Evolutionary conservation across 108 stramenopile genomes (phyloP).

Genomic region (Skeletonema costatum): DNA sequence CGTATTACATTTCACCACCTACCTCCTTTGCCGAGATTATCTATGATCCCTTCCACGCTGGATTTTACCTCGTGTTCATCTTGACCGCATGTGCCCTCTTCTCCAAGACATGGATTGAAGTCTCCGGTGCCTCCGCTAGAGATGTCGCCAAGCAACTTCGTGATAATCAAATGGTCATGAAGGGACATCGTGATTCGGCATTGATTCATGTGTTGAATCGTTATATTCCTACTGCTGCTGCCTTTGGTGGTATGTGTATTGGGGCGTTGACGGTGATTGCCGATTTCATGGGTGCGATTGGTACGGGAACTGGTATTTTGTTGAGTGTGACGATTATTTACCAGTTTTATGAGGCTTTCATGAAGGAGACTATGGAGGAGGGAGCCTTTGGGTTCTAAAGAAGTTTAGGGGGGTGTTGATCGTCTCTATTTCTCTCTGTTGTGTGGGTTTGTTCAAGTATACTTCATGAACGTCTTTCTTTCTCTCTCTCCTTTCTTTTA

Average conservation of each 20-base stretch:
- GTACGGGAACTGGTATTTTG: conserved; percentile 97
- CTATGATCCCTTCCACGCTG: conserved; percentile 98
- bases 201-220: conserved; percentile 97
- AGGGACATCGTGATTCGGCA: conserved; percentile 97
- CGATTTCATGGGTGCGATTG: conserved; percentile 98
- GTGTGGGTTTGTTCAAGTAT: background rate
- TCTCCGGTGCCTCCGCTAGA: conserved; percentile 94
- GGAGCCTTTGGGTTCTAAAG: conserved; percentile 48
- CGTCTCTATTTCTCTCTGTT: background rate
- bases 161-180: conserved; percentile 99
- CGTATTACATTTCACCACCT: conserved; percentile 99
- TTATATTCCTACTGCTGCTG: conserved; percentile 98
- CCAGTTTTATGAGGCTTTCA: conserved; percentile 95
- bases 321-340: conserved; percentile 99
- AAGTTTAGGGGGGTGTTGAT: background rate
- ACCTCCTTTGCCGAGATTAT: conserved; percentile 90
- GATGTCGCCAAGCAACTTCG: conserved; percentile 99
- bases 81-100: conserved; percentile 97
- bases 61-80: conserved; percentile 98
- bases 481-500: background rate
- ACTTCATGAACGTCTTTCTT: background rate
- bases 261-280: conserved; percentile 97
- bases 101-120: conserved; percentile 99
- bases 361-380: conserved; percentile 74
- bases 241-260: conserved; percentile 99